Evolutionary conservation across 345 rosid genomes (phyloP).

Genomic region (Corchorus olitorius): DNA sequence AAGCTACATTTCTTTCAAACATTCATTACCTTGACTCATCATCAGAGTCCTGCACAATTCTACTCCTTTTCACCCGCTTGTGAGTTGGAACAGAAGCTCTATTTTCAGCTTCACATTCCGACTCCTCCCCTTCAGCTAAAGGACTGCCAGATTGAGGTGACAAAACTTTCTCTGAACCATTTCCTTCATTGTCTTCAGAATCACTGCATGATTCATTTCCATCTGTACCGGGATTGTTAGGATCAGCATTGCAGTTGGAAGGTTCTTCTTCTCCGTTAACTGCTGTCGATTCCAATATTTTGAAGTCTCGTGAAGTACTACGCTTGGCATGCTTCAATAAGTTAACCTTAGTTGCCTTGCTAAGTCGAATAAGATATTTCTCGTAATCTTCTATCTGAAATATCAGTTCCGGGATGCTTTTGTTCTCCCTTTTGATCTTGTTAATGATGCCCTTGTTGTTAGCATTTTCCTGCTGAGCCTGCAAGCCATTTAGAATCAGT

Average conservation of each 20-base stretch:
- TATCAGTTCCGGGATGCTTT: slow-evolving; percentile 80
- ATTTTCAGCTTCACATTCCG: slow-evolving; percentile 41
- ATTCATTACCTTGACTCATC: slow-evolving; percentile 34
- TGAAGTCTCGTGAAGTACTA: slow-evolving; percentile 82
- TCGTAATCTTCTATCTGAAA: slow-evolving; percentile 87
- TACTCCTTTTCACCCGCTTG: slow-evolving; percentile 46
- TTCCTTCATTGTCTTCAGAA: slow-evolving; percentile 39
- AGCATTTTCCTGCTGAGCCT: slow-evolving; percentile 63
- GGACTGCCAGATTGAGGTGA: slow-evolving; percentile 34
- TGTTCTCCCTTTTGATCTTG: slow-evolving; percentile 89
- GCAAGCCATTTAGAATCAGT: slow-evolving; percentile 21
- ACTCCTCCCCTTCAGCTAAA: slow-evolving; percentile 30
- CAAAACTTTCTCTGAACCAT: slow-evolving; percentile 29
- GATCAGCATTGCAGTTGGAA: slow-evolving; percentile 28
- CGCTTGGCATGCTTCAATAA: slow-evolving; percentile 82
- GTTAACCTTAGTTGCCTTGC: slow-evolving; percentile 72
- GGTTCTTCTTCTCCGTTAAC: slow-evolving; percentile 34
- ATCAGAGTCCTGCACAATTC: slow-evolving; percentile 61
- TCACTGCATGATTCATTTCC: slow-evolving; percentile 37
- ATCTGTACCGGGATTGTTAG: slow-evolving; percentile 20
- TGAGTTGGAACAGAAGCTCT: slow-evolving; percentile 31
- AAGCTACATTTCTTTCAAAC: not conserved
- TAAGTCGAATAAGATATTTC: slow-evolving; percentile 71
- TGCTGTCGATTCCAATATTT: slow-evolving; percentile 49
- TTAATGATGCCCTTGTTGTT: slow-evolving; percentile 56